Conservation (phyloP, 2,329 filamentous ascomycete species). For the Myrmaecium sp. region DNA sequence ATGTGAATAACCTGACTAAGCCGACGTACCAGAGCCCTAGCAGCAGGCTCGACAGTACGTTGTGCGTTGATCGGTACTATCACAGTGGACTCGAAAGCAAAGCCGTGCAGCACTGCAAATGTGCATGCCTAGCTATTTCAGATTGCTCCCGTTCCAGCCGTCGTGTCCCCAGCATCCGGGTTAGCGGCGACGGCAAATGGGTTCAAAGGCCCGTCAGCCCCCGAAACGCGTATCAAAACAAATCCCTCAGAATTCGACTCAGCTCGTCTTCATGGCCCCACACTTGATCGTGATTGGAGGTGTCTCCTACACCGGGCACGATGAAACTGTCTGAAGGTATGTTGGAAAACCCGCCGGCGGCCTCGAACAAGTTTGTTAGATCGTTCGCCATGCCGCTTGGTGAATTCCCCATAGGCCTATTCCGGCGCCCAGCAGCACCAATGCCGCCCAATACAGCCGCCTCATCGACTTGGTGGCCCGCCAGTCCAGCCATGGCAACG, state of each 20-base stretch:
- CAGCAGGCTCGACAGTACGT: too few relatives aligned
- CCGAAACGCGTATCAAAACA: too few relatives aligned
- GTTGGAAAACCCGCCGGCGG: constrained; percentile 36
- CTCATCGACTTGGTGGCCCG: constrained; percentile 44
- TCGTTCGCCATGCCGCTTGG: constrained; percentile 47
- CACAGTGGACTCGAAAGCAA: too few relatives aligned
- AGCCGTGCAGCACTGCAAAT: too few relatives aligned
- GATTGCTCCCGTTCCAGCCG: too few relatives aligned
- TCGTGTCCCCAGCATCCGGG: too few relatives aligned
- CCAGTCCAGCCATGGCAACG: constrained; percentile 48
- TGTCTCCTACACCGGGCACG: constrained; percentile 14
- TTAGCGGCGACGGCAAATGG: too few relatives aligned
- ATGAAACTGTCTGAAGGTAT: constrained; percentile 18
- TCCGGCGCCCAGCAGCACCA: constrained; percentile 13
- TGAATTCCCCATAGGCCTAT: constrained; percentile 28
- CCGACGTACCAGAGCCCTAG: too few relatives aligned
- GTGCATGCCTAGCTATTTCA: too few relatives aligned
- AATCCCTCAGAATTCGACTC: constrained; percentile 39
- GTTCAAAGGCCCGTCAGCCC: too few relatives aligned
- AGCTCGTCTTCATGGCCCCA: constrained; percentile 42
- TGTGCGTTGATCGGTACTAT: too few relatives aligned
- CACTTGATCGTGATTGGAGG: constrained; percentile 25
- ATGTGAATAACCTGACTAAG: too few relatives aligned
- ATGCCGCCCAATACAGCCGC: constrained; percentile 28
- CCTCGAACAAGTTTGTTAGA: constrained; percentile 45